phyloP scores from a whole-genome alignment of 2,329 filamentous ascomycete species.

The Ophiostoma tasmaniense region DNA sequence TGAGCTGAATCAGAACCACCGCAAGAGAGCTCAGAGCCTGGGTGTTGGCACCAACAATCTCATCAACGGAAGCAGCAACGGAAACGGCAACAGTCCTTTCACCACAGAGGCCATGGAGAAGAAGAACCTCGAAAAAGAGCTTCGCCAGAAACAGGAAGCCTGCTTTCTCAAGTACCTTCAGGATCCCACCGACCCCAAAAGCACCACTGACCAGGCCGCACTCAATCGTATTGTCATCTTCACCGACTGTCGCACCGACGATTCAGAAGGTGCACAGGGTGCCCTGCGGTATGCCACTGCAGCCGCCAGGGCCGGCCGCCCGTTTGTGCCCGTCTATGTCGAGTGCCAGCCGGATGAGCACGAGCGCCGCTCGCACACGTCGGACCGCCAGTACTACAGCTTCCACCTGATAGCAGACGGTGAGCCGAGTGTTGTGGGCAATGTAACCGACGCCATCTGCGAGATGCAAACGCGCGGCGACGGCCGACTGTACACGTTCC shows the following conservation, averaged over 20 bases:
- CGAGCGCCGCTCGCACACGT: conserved; percentile 21
- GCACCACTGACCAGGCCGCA: background rate
- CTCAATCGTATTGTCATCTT: conserved; percentile 24
- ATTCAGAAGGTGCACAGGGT: conserved; percentile 21
- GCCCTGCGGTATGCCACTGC: conserved; percentile 24
- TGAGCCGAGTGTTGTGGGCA: conserved; percentile 6
- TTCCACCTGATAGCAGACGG: conserved; percentile 8
- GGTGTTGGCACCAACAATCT: background rate
- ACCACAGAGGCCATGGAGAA: background rate
- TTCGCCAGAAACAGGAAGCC: conserved; percentile 15
- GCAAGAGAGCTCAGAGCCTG: background rate
- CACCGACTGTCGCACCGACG: conserved; percentile 26
- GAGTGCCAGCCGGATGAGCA: conserved; percentile 23
- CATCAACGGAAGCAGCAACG: background rate
- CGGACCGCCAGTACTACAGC: conserved; percentile 19
- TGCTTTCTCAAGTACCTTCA: conserved; percentile 25
- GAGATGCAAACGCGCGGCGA: conserved; percentile 13
- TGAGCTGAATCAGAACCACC: background rate
- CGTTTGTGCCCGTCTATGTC: conserved; percentile 26
- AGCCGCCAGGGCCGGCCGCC: conserved; percentile 22
- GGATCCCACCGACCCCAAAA: conserved; percentile 7
- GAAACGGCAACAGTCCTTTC: background rate
- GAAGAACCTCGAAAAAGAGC: conserved; percentile 2
- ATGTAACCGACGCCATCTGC: conserved; percentile 5
- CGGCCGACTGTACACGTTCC: conserved; percentile 18